Base-by-base conservation (phyloP, 2,329 filamentous ascomycete genomes). In the Sordariomycetes sp. region DNA sequence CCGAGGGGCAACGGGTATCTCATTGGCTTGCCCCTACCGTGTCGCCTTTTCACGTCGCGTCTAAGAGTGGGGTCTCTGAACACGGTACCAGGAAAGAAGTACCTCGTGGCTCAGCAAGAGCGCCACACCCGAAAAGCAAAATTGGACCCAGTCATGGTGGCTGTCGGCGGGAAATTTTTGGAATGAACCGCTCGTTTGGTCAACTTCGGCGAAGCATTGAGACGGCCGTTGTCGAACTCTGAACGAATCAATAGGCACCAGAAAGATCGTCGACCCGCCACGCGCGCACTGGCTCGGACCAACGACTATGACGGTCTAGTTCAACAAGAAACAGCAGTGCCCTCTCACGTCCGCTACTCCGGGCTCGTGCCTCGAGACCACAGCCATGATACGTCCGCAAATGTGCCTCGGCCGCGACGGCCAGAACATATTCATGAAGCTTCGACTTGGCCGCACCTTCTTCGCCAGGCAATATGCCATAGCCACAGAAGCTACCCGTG, bases 1-100 rank as follows among this genome's bases (percentile, higher is more conserved):
- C 78, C 65, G 68, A 77, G 62, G 68, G 64, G 78, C 80, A 85
- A 85, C 81, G 66, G 64, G 15, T 3, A 45, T 63, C 25, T 68
- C 57, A 79, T 79, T 80, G 76, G 77, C 59, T 59, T 24, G n/a
- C 20, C 28, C 24, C 15, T 57, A 8, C 45, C 15, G 39, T 51
- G 17, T 51, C 36, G 15, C 50, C 42, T 22, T 20, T 28, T 28
- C 48, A 36, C 55, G 55, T 56, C 55, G 55, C 55, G 55, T 56
- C 55, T 20, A n/a, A 12, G 34, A 24, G 20, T 36, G 55, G 45
- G 48, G 45, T 10, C 53, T n/a, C 24, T 3, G n/a, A 53, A 32
- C 32, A 53, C 51, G 51, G 51, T 35, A 53, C 51, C n/a, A 53
- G 51, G 8, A 2, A 32, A 13, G n/a, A 50, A 24, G 45, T 50